Conservation (phyloP, 2,329 filamentous ascomycete genomes). For the Clonostachys byssicola region DNA sequence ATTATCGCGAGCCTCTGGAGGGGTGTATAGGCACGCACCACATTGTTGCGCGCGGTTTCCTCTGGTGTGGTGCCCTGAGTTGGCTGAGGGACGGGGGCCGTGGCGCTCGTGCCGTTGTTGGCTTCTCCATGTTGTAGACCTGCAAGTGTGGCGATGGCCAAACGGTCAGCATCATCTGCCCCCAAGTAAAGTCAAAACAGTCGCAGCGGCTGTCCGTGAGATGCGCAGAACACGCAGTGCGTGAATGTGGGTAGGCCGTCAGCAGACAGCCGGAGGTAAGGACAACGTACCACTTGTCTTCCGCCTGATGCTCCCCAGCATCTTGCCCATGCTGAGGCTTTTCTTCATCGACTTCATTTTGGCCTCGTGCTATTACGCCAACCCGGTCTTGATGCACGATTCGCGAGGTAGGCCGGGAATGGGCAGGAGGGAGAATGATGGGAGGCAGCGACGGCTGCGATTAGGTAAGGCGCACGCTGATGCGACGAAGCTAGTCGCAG, state of each 20-base stretch:
- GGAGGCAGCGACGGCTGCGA: too few relatives aligned
- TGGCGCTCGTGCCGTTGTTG: not conserved
- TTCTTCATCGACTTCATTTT: conserved; percentile 45
- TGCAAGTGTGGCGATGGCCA: not conserved
- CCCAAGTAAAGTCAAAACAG: not conserved
- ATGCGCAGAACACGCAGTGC: not conserved
- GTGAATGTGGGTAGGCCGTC: conserved; percentile 1
- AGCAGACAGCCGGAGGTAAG: conserved; percentile 1
- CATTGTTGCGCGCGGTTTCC: conserved; percentile 58
- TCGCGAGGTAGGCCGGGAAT: too few relatives aligned
- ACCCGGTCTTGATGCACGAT: too few relatives aligned
- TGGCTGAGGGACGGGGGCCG: not conserved
- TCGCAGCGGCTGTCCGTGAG: not conserved
- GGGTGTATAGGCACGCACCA: conserved; percentile 45
- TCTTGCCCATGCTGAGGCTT: conserved; percentile 50
- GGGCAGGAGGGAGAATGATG: too few relatives aligned
- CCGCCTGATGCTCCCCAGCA: conserved; percentile 51
- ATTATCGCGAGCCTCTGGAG: not conserved
- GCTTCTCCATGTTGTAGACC: not conserved
- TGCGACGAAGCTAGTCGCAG: too few relatives aligned
- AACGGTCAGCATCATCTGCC: not conserved
- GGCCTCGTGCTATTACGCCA: not conserved
- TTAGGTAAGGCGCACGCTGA: too few relatives aligned
- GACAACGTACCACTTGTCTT: conserved; percentile 25
- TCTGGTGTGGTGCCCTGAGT: conserved; percentile 48